Evolutionary conservation across 805 yeast genomes (phyloP), one percentile per base, ranked within the genome.

Genomic region (Priceomyces haplophilus): DNA sequence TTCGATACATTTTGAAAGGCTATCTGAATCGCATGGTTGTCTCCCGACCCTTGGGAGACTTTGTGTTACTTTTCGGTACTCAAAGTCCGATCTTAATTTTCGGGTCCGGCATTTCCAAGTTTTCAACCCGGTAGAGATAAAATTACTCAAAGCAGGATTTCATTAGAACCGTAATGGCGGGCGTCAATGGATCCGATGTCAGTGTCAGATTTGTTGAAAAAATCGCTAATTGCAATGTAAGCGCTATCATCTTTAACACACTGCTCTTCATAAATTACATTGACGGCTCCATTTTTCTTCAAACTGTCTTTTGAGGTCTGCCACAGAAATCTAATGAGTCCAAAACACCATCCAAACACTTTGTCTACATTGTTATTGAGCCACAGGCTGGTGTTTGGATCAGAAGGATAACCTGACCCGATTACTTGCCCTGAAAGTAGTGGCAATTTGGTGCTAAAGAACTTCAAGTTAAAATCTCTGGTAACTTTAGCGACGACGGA

Each of bases 401-500:
- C 99, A 3, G 90, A 78, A 0, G 99, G 98, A 61, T 93, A 93
- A 1, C 99, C 99, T 0, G 95, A 86, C 1, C 99, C 99, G 4
- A 69, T 37, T 3, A 34, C 45, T 66, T 82, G 80, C 23, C 63
- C 67, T 40, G 52, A 58, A 8, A 71, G 38, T 45, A 55, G 35
- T 45, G 54, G 44, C 42, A 71, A 32, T 44, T 59, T 48, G 41
- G 58, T 48, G 38, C 62, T 62, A 47, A 55, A 67, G 50, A 60
- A 54, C 25, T 64, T 50, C 47, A 85, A 63, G 33, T 78, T 73
- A 36, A 78, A 62, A 60, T 93, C 99, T 56, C 99, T 76, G 0
- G 98, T 89, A 5, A 93, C 99, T 59, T 93, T 93, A 7, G 99
- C 99, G 36, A 90, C 90, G 37, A 93, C 87, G 16, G 95, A 85